Evolutionary conservation across 2,329 filamentous ascomycete genomes (phyloP), one percentile per base, ranked within the genome.

Genomic region (Arthrobotrys conoides): DNA sequence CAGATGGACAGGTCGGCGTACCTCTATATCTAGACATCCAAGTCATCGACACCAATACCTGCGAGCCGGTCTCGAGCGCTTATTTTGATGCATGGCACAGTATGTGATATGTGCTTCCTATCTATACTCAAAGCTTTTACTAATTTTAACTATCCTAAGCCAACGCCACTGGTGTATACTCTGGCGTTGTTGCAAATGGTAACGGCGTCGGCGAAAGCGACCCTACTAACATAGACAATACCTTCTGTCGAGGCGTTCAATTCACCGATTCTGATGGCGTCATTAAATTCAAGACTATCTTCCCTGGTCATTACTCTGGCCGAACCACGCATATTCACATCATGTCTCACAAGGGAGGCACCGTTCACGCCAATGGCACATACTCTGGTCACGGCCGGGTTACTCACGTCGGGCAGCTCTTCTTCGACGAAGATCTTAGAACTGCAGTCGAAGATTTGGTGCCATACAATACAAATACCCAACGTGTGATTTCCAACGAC

Each of bases 351-450:
- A 75, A 83, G 41, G 83, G 84, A 76, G 85, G 84, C 14, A 85
- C 83, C 0, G 73, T 83, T 27, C 79, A 82, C 44, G 53, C 82
- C 20, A 87, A 87, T 82, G 81, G 87, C 82, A 88, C 87, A 68
- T 88, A 88, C 72, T 86, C 88, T 79, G 83, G 84, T 48, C 87
- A 86, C 76, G 85, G 86, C 16, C 85, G 84, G 64, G 86, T 88
- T 72, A 87, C 87, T 6, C 89, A 91, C 84, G 86, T 91, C 46
- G 90, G 90, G 18, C 90, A 92, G 83, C 82, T 90, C 64, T 91
- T 90, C 86, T 90, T 90, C 71, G 89, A 91, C 83, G 87, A 91
- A 82, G 85, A 86, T 79, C 86, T 91, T 9, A 87, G 89, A 80
- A 81, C 81, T 27, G 80, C 84, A 46, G 88, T 91, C 69, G 87